These are phyloP conservation scores for Eremothecium coryli DNA, from an alignment of 1,139 yeast species.

Conservation along the genomic window DNA sequence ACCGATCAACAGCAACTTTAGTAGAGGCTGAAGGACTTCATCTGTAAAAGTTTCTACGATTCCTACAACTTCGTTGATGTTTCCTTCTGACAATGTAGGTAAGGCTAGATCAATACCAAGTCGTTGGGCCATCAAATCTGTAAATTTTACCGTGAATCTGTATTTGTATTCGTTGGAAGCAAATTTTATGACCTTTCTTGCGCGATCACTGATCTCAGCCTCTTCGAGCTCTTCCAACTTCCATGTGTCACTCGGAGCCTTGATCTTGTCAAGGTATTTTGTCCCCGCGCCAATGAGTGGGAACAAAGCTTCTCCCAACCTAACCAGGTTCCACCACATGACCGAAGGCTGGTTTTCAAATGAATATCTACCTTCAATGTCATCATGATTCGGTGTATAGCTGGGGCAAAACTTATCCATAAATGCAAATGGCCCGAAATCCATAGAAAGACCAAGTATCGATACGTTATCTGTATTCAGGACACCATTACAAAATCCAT, in stretches of 20 bases:
- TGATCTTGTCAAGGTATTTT: slow-evolving; percentile 37
- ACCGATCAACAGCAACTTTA: slow-evolving; percentile 52
- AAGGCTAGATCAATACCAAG: slow-evolving; percentile 55
- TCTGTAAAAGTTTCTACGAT: slow-evolving; percentile 16
- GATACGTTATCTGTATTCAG: slow-evolving; percentile 92
- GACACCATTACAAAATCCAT: slow-evolving; percentile 91
- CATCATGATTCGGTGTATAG: slow-evolving; percentile 88
- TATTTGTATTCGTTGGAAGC: slow-evolving; percentile 61
- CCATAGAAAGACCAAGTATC: slow-evolving; percentile 74
- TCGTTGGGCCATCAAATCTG: slow-evolving; percentile 51
- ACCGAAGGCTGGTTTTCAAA: slow-evolving; percentile 76
- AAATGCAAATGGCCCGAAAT: slow-evolving; percentile 91
- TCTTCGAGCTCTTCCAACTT: slow-evolving; percentile 41
- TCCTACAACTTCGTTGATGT: slow-evolving; percentile 11
- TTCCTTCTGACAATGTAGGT: slow-evolving; percentile 10
- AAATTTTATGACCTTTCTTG: slow-evolving; percentile 53
- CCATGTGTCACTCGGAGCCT: slow-evolving; percentile 20
- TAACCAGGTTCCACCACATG: slow-evolving; percentile 88
- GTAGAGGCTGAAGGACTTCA: slow-evolving; percentile 45
- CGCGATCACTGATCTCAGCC: slow-evolving; percentile 47
- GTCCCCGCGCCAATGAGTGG: slow-evolving; percentile 69
- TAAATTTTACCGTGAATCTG: slow-evolving; percentile 51
- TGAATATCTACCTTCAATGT: slow-evolving; percentile 59
- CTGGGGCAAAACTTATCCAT: slow-evolving; percentile 75
- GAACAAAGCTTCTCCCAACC: slow-evolving; percentile 77